Evolutionary conservation across 2,329 filamentous ascomycete species (phyloP).

Genomic region (Mycosphaerelloides madeirae): DNA sequence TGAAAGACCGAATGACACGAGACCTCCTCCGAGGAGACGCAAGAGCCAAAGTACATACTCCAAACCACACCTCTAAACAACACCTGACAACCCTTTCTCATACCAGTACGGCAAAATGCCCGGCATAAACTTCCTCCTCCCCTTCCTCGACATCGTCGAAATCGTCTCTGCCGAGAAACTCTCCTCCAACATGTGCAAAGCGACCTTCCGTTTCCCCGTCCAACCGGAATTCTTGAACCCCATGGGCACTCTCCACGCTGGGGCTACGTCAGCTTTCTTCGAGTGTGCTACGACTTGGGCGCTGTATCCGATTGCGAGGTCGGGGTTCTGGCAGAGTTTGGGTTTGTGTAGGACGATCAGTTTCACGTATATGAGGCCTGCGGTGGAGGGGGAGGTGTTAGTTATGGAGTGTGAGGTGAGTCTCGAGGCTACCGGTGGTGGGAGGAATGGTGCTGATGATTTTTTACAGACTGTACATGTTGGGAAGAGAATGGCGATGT

Average conservation of each 20-base stretch:
- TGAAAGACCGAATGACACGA: conserved; percentile 12
- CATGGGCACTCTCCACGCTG: conserved; percentile 19
- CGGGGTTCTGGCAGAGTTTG: conserved; percentile 18
- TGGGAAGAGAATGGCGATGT: conserved; percentile 18
- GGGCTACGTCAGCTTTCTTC: conserved; percentile 20
- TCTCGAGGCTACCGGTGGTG: not conserved
- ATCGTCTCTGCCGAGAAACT: conserved; percentile 9
- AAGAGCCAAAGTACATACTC: conserved; percentile 5
- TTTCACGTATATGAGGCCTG: conserved; percentile 20
- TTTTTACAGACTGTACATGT: conserved; percentile 20
- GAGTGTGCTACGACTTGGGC: conserved; percentile 19
- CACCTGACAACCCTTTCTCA: not conserved
- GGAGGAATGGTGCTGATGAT: not conserved
- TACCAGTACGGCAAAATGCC: conserved; percentile 14
- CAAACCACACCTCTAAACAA: not conserved
- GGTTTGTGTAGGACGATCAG: conserved; percentile 18
- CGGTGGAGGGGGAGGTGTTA: conserved; percentile 17
- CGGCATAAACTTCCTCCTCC: conserved; percentile 16
- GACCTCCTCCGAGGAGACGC: conserved; percentile 14
- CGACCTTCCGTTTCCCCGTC: conserved; percentile 17
- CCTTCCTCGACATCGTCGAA: conserved; percentile 17
- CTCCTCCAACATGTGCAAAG: conserved; percentile 10
- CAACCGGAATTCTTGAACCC: conserved; percentile 23
- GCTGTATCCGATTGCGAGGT: conserved; percentile 14
- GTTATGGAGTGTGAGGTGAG: conserved; percentile 23